Evolutionary conservation across 2,329 filamentous ascomycete genomes (phyloP).

Genomic region (Botrytis medusae): DNA sequence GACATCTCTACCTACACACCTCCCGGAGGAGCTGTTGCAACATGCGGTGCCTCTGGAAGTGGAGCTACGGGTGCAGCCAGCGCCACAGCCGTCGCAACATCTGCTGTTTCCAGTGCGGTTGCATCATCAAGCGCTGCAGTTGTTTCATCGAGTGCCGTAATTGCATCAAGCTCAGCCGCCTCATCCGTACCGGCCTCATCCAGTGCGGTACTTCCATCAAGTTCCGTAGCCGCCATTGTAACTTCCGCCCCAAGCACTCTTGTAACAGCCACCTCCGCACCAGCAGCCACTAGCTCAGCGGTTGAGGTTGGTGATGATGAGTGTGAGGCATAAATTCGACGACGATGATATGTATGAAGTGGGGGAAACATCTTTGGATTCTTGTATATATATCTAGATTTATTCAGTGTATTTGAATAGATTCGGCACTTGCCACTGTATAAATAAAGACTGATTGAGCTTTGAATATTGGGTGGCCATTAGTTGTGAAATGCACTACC

Average conservation of each 20-base stretch:
- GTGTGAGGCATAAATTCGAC: conserved; percentile 13
- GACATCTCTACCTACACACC: conserved; percentile 29
- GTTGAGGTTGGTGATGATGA: neutral
- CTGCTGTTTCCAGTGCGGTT: neutral
- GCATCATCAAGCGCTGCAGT: neutral
- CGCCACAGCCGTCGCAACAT: neutral
- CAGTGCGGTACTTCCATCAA: neutral
- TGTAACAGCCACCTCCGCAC: neutral
- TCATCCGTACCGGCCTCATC: neutral
- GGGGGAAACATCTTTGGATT: neutral
- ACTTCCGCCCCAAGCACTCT: neutral
- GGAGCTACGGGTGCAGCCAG: neutral
- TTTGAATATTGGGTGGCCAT: neutral
- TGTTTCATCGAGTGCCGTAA: neutral
- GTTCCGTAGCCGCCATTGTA: neutral
- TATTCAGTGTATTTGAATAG: neutral
- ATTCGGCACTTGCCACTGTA: neutral
- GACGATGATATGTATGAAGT: too few relatives aligned
- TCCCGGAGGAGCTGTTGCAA: conserved; percentile 31
- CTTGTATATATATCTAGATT: conserved; percentile 13
- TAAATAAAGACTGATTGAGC: neutral
- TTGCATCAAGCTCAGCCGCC: neutral
- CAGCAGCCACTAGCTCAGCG: neutral
- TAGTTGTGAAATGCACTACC: neutral
- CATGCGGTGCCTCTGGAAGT: conserved; percentile 16